Base-by-base conservation (phyloP, 768 basidiomycete genomes). In the Saitozyma podzolica region DNA sequence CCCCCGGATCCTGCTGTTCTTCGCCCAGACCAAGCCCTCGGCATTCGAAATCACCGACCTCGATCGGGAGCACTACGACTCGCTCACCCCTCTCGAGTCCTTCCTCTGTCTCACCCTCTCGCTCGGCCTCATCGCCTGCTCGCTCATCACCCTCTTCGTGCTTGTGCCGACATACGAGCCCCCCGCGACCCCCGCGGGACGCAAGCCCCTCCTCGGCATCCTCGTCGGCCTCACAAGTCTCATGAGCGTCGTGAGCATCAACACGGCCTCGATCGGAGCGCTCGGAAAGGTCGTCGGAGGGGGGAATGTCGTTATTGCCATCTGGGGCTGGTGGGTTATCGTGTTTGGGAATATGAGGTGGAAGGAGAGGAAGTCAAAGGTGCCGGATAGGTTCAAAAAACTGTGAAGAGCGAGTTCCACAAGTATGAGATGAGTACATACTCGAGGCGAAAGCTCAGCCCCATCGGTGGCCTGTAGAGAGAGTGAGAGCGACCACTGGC, bases 261-360 rank as follows among this genome's bases (percentile, higher is more conserved):
- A 77, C 51, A 67, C 69, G 3, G 55, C 52, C 3, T 39, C 49
- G n/a, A 49, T 75, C 13, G 68, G 71, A 9, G 78, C 72, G 4
- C 53, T 79, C 20, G 72, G 68, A 0, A 61, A 40, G n/a, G 54
- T 73, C 4, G 51, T 78, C 4, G 70, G 69, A 13, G 37, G 66
- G 3, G 76, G 78, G 2, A 69, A 75, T 62, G 67, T 62, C 1
- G 20, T 63, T 6, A 53, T 79, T 6, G 73, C 70, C 0, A 56
- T 74, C 10, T 79, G 78, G 78, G 78, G 78, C 14, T 79, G 76
- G 73, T 77, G 78, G 76, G 72, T 73, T 0, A 62, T 73, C 9
- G 69, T 72, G 9, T 79, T 79, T 67, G 78, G 78, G 3, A 59
- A 58, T 41, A 62, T 59, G 6, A 59, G 40, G 29, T 39, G 56